Conservation (phyloP, 2,329 filamentous ascomycete genomes). For the Dactylellina leptospora region DNA sequence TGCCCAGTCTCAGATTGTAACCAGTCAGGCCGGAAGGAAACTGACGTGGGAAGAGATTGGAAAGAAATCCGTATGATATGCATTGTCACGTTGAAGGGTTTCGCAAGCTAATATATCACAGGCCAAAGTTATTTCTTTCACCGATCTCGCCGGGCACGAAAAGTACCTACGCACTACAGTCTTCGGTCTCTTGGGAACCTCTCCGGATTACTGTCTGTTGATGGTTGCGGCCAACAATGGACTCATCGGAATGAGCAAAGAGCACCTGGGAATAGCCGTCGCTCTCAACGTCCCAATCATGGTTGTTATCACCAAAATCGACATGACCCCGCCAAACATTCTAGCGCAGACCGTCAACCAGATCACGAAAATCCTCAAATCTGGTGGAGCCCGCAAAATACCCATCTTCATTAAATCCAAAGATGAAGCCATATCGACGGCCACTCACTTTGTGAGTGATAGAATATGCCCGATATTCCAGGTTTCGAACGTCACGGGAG, state of each 20-base stretch:
- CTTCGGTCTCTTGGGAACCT: constrained; percentile 91
- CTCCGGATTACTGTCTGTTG: constrained; percentile 94
- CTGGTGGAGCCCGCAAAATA: constrained; percentile 90
- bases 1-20: constrained; percentile 80
- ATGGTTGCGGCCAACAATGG: constrained; percentile 99
- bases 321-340: constrained; percentile 96
- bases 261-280: constrained; percentile 92
- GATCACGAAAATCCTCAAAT: constrained; percentile 91
- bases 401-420: constrained; percentile 92
- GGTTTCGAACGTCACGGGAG: constrained; percentile 95
- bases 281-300: constrained; percentile 96
- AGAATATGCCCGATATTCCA: constrained; percentile 97
- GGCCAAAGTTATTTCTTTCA: constrained; percentile 96
- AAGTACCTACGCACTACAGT: constrained; percentile 94
- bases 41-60: constrained; percentile 98
- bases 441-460: constrained; percentile 92
- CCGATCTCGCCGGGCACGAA: constrained; percentile 93
- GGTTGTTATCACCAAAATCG: constrained; percentile 97
- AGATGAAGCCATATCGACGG: constrained; percentile 89
- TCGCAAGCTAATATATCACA: constrained; percentile 55
- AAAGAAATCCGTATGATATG: constrained; percentile 73
- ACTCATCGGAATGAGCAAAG: constrained; percentile 96
- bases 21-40: constrained; percentile 81
- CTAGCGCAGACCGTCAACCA: constrained; percentile 91
- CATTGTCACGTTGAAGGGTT: not conserved